phyloP scores from a whole-genome alignment of 306 rosid species.

The Sesbania bispinosa region DNA sequence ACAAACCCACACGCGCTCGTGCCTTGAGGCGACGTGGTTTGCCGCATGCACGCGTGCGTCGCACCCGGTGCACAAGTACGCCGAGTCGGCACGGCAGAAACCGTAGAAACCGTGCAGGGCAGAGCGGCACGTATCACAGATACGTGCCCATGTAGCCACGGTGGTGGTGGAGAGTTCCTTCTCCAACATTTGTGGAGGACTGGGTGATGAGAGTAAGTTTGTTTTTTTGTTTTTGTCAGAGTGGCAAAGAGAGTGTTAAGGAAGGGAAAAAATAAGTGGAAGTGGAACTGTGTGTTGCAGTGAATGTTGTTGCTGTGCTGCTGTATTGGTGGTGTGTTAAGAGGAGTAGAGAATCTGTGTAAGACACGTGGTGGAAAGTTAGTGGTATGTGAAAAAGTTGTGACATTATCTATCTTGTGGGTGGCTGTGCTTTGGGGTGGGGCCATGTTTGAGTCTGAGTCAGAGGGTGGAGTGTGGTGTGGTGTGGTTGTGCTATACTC shows the following conservation, averaged over 20 bases:
- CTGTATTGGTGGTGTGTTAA: neutral
- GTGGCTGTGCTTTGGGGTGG: slow-evolving; percentile 36
- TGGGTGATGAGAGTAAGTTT: neutral
- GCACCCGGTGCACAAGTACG: slow-evolving; percentile 56
- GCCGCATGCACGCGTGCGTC: slow-evolving; percentile 63
- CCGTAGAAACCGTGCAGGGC: slow-evolving; percentile 52
- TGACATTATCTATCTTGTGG: slow-evolving; percentile 75
- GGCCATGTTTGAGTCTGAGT: neutral
- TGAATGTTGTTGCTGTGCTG: neutral
- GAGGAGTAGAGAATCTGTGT: slow-evolving; percentile 41
- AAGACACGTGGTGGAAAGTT: slow-evolving; percentile 51
- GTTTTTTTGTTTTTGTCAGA: neutral
- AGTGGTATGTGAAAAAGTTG: slow-evolving; percentile 49
- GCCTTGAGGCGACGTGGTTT: slow-evolving; percentile 51
- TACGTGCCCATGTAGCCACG: slow-evolving; percentile 42
- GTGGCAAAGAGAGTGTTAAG: neutral
- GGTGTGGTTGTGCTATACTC: neutral
- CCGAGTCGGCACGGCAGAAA: slow-evolving; percentile 64
- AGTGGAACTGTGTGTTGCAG: neutral
- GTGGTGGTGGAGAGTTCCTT: neutral
- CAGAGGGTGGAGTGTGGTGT: neutral
- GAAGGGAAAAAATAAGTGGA: neutral
- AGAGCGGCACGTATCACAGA: slow-evolving; percentile 60
- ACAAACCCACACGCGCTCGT: slow-evolving; percentile 86
- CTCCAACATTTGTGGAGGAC: slow-evolving; percentile 47